Evolutionary conservation across 176 grass and related monocot genomes (phyloP).

Genomic region (Pontederia paniculata): DNA sequence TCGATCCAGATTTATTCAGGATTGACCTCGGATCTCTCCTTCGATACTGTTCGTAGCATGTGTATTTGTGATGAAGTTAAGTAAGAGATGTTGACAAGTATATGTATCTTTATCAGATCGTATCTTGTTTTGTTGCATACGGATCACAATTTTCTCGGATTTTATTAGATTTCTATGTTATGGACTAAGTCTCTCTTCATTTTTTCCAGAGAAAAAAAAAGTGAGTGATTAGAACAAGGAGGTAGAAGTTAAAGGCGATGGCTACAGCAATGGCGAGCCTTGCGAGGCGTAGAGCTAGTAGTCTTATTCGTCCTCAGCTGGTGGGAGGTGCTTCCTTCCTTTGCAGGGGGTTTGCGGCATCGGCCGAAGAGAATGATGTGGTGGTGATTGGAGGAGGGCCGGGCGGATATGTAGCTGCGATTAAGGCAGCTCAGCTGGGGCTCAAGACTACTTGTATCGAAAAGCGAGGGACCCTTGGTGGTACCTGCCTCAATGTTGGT

Average conservation of each 20-base stretch:
- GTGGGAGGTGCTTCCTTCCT: constrained; percentile 11
- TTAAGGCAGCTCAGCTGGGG: constrained; percentile 82
- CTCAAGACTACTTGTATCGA: constrained; percentile 94
- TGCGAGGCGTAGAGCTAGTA: constrained; percentile 47
- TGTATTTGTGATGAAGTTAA: no score
- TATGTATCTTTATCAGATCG: no score
- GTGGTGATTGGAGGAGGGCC: constrained; percentile 84
- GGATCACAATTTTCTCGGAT: no score
- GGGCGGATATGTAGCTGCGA: constrained; percentile 78
- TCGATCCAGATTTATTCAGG: no score
- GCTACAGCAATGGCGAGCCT: constrained; percentile 65
- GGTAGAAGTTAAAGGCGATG: constrained; percentile 8
- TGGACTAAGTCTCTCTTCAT: no score
- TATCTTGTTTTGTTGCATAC: no score
- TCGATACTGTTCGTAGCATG: no score
- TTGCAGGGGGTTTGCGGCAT: constrained; percentile 35
- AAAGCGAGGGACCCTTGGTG: constrained; percentile 69
- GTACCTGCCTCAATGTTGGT: constrained; percentile 87
- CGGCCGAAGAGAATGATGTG: constrained; percentile 73
- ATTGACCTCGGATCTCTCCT: no score
- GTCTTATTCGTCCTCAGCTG: constrained; percentile 28
- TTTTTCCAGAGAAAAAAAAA: not conserved
- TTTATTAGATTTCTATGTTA: not conserved
- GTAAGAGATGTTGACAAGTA: no score
- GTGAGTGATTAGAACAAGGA: not conserved